Evolutionary conservation across 306 rosid genomes (phyloP).

Genomic region (Crotalaria pallida): DNA sequence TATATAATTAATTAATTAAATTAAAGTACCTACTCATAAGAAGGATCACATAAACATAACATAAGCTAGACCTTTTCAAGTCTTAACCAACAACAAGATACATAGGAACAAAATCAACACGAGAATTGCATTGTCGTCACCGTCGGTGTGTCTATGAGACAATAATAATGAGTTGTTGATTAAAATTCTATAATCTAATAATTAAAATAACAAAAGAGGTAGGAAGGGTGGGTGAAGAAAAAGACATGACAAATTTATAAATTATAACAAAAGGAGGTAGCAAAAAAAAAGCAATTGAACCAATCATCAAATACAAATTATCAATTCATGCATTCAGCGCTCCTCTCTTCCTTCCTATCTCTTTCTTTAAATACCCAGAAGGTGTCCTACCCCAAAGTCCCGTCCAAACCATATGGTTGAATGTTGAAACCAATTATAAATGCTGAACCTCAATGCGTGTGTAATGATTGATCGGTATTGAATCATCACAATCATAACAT

Average conservation of each 20-base stretch:
- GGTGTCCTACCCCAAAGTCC: background rate
- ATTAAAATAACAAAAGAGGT: background rate
- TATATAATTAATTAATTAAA: no score
- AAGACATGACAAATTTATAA: conserved; percentile 2
- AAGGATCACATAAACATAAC: no score
- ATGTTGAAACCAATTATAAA: background rate
- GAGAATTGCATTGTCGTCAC: conserved; percentile 2
- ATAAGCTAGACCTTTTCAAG: background rate
- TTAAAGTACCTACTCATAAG: no score
- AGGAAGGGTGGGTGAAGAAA: conserved; percentile 14
- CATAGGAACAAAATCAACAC: background rate
- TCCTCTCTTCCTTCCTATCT: background rate
- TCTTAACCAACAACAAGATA: background rate
- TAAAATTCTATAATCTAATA: background rate
- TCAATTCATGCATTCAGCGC: background rate
- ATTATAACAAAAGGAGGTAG: no score
- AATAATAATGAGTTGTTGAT: conserved; percentile 7
- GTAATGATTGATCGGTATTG: conserved; percentile 10
- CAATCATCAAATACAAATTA: background rate
- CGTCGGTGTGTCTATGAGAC: conserved; percentile 6
- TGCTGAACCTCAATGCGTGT: conserved; percentile 21
- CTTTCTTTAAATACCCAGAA: conserved; percentile 7
- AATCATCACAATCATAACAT: background rate
- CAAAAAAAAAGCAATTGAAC: conserved; percentile 16
- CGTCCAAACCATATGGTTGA: background rate